Conservation (phyloP, 768 basidiomycete species). For the Xerocomellus dryophilus region DNA sequence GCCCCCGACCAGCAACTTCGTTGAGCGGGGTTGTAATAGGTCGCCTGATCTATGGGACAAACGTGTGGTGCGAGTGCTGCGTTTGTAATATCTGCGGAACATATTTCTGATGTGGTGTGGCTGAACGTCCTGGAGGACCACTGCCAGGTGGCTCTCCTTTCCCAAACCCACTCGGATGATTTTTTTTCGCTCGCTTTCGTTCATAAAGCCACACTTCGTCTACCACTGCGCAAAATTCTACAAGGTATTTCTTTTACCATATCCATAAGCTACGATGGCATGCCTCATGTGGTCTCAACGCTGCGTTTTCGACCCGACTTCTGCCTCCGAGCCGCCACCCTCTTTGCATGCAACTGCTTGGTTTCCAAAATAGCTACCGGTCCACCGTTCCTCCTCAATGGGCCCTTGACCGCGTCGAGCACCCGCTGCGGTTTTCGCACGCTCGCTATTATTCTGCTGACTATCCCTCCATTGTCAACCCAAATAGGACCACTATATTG, state of each 20-base stretch:
- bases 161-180: not conserved
- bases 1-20: not conserved
- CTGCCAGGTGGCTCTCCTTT: not conserved
- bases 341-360: slow-evolving; percentile 3
- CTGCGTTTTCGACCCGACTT: slow-evolving; percentile 2
- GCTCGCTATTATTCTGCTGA: not conserved
- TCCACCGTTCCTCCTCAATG: not conserved
- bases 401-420: not conserved
- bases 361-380: not conserved
- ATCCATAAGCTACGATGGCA: slow-evolving; percentile 3
- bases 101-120: slow-evolving; percentile 12
- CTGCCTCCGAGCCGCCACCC: slow-evolving; percentile 1
- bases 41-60: slow-evolving; percentile 11
- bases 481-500: not conserved
- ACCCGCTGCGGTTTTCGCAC: not conserved
- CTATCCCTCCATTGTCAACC: not conserved
- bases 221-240: not conserved
- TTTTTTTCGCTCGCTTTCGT: not conserved
- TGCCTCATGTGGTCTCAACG: not conserved
- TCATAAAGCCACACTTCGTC: not conserved
- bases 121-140: not conserved
- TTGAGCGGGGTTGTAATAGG: slow-evolving; percentile 8
- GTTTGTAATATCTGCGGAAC: slow-evolving; percentile 7
- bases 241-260: not conserved
- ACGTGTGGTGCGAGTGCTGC: slow-evolving; percentile 16